A percentile compares a stretch with the other conserved stretches of the same genome.
These are phyloP conservation scores for Xanthoconium stramineum DNA, from an alignment of 768 basidiomycete species.

Conservation along the genomic window DNA sequence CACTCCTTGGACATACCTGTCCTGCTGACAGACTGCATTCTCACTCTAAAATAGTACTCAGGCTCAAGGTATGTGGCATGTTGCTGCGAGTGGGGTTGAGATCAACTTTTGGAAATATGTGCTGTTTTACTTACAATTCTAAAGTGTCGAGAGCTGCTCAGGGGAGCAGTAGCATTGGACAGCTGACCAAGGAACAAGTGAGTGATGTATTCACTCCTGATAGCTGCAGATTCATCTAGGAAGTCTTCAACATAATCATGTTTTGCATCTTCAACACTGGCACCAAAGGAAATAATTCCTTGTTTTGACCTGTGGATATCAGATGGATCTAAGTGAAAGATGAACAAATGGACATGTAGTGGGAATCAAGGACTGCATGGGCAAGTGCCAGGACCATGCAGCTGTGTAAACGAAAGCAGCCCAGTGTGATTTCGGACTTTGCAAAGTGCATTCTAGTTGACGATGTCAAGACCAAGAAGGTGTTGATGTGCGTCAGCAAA, in stretches of 20 bases:
- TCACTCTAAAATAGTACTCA: neutral
- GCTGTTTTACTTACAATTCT: neutral
- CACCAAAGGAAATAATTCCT: neutral
- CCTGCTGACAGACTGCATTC: neutral
- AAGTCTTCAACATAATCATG: constrained; percentile 4
- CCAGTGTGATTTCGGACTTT: neutral
- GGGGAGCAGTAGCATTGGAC: neutral
- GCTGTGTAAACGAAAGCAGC: neutral
- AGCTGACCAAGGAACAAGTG: neutral
- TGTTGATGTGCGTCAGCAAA: too few relatives aligned
- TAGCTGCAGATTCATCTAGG: neutral
- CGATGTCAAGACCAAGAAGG: too few relatives aligned
- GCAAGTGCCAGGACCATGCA: neutral
- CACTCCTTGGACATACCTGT: neutral
- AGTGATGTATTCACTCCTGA: neutral
- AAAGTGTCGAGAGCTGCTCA: constrained; percentile 6
- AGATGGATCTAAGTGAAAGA: neutral
- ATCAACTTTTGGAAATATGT: too few relatives aligned
- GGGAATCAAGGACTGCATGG: neutral
- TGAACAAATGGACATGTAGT: neutral
- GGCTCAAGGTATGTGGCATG: constrained; percentile 2
- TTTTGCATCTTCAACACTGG: too few relatives aligned
- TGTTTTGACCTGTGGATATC: neutral
- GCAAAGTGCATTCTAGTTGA: neutral
- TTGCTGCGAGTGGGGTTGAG: neutral